Evolutionary conservation across 768 basidiomycete genomes (phyloP).

Genomic region (Sporobolomyces roseus): DNA sequence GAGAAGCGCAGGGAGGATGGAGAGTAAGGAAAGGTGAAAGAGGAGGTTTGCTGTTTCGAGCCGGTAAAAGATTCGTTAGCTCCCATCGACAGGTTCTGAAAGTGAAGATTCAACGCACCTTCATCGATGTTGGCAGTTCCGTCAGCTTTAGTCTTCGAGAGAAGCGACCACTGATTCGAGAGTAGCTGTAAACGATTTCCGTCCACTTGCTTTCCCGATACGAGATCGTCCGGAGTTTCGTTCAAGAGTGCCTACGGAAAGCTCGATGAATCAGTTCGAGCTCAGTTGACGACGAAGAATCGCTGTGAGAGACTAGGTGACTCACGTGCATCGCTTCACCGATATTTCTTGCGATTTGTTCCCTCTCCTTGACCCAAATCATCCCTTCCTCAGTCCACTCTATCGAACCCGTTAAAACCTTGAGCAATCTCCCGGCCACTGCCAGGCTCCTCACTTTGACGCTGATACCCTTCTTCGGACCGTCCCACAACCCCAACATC

Average conservation of each 20-base stretch:
- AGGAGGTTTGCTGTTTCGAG: neutral
- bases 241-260: constrained; percentile 5
- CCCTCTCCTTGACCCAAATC: constrained; percentile 5
- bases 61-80: neutral
- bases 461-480: constrained; percentile 20
- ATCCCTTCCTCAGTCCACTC: neutral
- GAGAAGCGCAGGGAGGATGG: constrained; percentile 33
- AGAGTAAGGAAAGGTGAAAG: constrained; percentile 14
- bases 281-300: no score
- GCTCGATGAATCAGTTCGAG: neutral
- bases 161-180: neutral
- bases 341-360: neutral
- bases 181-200: neutral
- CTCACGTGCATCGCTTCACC: constrained; percentile 13
- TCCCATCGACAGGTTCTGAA: neutral
- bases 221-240: neutral
- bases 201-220: neutral
- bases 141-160: neutral
- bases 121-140: neutral
- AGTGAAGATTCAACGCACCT: neutral
- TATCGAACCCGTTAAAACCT: constrained; percentile 6
- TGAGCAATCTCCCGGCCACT: constrained; percentile 13
- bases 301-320: no score
- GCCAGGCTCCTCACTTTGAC: constrained; percentile 6
- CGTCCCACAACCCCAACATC: constrained; percentile 36